Base-by-base conservation (phyloP, 768 basidiomycete species). In the Hericium alpestre region DNA sequence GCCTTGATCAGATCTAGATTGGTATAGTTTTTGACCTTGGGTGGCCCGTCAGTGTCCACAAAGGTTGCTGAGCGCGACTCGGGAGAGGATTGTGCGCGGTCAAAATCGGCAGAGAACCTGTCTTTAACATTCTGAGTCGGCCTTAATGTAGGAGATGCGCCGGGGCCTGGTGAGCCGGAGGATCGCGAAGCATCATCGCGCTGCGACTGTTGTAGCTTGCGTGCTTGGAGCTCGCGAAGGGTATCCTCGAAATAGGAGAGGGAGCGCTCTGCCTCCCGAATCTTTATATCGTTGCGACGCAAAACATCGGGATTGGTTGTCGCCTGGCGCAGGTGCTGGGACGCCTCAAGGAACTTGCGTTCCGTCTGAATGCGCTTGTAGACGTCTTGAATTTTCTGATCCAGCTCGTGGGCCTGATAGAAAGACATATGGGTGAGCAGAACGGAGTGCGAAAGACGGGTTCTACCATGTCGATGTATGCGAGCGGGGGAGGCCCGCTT, bases 1-100 rank as follows among this genome's bases (percentile, higher is more conserved):
- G 93, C 93, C 73, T 94, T 94, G 72, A 96, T 92, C 60, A 99
- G 76, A 76, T 99, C 96, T 60, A 93, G 77, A 65, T 91, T 92
- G 61, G 83, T 82, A 67, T 88, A 89, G 57, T 81, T 81, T 71
- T 86, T 88, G 59, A 71, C 71, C 67, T 78, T 79, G 38, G 81
- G 71, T 50, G 69, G 60, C 23, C 49, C 49, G 20, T 71, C 72
- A 43, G 64, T 69, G 59, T 65, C 67, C 65, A 68, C 73, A 62
- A 64, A 74, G 65, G 65, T 72, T 65, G 67, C 72, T 27, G 65
- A 64, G 20, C 56, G 60, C 5, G 61, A 20, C 40, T 70, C 62
- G 5, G 67, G 68, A 27, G 65, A 65, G 38, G 62, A 58, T 38
- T 64, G 67, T 12, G 67, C 32, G 7, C 54, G 53, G 15, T 56